phyloP scores from a whole-genome alignment of 139 green algal genomes.

The Parachlorella kessleri region DNA sequence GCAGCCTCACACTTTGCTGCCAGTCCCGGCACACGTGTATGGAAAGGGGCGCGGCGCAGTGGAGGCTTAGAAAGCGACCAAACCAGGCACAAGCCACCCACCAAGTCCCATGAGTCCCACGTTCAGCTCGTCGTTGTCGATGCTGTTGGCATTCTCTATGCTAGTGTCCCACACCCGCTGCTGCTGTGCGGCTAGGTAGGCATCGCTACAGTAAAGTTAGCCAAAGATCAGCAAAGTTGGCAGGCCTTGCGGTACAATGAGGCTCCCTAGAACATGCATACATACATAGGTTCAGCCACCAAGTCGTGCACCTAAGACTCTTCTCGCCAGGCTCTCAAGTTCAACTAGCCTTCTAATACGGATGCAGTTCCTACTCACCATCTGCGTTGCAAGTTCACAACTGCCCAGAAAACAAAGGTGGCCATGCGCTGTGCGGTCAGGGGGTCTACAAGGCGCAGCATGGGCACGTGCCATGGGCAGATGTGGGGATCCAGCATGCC shows the following conservation, averaged over 20 bases:
- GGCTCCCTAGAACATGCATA: too few relatives aligned
- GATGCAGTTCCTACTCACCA: too few relatives aligned
- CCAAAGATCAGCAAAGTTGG: background rate
- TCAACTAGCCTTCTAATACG: too few relatives aligned
- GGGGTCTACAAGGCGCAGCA: slow-evolving; percentile 58
- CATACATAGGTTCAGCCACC: too few relatives aligned
- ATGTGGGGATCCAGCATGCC: slow-evolving; percentile 32
- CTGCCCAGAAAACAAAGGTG: slow-evolving; percentile 60
- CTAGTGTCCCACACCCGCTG: slow-evolving; percentile 18
- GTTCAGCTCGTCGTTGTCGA: slow-evolving; percentile 19
- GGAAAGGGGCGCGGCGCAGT: too few relatives aligned
- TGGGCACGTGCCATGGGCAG: slow-evolving; percentile 33
- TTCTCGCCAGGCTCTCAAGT: too few relatives aligned
- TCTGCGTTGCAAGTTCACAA: slow-evolving; percentile 44
- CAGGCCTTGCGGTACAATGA: background rate
- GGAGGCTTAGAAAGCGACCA: too few relatives aligned
- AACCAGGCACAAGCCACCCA: too few relatives aligned
- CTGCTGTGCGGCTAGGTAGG: slow-evolving; percentile 24
- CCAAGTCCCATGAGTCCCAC: slow-evolving; percentile 28
- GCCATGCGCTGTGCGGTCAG: slow-evolving; percentile 63
- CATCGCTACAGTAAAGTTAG: too few relatives aligned
- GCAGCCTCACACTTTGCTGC: too few relatives aligned
- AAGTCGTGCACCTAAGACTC: too few relatives aligned
- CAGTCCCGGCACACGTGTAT: too few relatives aligned
- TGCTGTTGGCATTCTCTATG: slow-evolving; percentile 14